Evolutionary conservation across 352 stramenopile genomes (phyloP).

Genomic region (Globisporangium cylindrosporum): DNA sequence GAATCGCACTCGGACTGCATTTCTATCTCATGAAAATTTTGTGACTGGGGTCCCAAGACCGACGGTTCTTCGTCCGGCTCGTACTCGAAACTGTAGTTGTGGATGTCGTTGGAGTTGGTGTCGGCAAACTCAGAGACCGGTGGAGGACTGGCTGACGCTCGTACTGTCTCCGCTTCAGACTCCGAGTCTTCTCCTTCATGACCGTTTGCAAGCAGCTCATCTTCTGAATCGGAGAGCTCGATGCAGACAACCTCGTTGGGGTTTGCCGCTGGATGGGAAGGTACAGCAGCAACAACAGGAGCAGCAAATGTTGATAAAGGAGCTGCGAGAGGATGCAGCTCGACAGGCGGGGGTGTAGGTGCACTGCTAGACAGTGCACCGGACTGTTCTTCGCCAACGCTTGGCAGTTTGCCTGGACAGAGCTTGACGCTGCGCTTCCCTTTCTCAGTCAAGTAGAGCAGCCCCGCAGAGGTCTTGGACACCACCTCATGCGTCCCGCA

Average conservation of each 20-base stretch:
- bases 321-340: not conserved
- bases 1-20: not conserved
- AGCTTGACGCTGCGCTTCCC: constrained; percentile 44
- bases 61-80: constrained; percentile 15
- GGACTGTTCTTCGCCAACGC: not conserved
- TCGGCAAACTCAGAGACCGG: not conserved
- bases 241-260: constrained; percentile 24
- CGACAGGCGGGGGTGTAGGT: not conserved
- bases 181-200: not conserved
- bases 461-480: constrained; percentile 32
- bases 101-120: not conserved
- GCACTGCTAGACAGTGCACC: not conserved
- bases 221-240: constrained; percentile 46
- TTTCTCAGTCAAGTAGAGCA: constrained; percentile 56
- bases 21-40: not conserved
- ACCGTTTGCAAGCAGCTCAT: not conserved
- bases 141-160: constrained; percentile 8
- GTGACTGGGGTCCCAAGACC: not conserved
- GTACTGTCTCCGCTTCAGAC: constrained; percentile 19
- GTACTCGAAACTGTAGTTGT: constrained; percentile 10
- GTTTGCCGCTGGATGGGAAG: not conserved
- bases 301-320: not conserved
- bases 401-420: constrained; percentile 33
- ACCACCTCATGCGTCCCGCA: constrained; percentile 62
- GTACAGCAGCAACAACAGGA: not conserved